Conservation (phyloP, 331 rosid species). For the Rosa hybrid region DNA sequence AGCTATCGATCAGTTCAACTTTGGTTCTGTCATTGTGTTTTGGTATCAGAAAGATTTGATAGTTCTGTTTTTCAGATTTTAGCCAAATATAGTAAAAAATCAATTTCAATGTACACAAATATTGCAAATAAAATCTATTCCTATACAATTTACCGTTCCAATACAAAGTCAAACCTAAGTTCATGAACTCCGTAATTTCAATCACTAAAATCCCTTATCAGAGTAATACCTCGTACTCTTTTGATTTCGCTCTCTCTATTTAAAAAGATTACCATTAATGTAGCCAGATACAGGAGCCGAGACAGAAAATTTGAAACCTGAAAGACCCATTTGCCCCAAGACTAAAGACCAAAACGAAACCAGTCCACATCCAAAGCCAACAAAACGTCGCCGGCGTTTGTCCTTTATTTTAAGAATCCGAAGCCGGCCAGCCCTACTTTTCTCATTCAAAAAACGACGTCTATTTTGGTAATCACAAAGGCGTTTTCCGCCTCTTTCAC, state of each 20-base stretch:
- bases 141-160: background rate
- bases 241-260: background rate
- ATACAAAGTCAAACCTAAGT: background rate
- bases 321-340: background rate
- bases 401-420: background rate
- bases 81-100: background rate
- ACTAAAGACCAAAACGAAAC: background rate
- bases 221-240: no score
- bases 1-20: background rate
- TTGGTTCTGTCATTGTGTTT: background rate
- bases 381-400: constrained; percentile 1
- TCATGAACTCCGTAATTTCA: background rate
- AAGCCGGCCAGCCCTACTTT: background rate
- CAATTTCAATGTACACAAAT: background rate
- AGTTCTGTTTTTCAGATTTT: background rate
- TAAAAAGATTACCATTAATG: no score
- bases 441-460: background rate
- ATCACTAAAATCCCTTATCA: no score
- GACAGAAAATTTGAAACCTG: background rate
- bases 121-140: background rate
- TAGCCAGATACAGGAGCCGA: background rate
- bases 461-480: background rate
- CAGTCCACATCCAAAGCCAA: background rate
- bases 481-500: background rate
- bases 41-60: background rate